Evolutionary conservation across 768 basidiomycete genomes (phyloP).

Genomic region (Lactarius quietus): DNA sequence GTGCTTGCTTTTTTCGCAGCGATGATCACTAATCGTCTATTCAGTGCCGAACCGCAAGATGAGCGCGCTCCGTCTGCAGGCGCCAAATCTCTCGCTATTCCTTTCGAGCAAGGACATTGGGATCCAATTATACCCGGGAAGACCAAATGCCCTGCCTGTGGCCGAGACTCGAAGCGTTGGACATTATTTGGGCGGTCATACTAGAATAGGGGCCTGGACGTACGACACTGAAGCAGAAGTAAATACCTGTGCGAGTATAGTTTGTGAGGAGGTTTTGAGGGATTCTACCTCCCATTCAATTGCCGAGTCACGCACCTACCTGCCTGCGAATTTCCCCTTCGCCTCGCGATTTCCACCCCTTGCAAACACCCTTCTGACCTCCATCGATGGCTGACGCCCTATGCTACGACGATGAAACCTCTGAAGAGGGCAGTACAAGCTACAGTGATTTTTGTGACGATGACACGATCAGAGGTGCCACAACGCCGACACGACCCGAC

Average conservation of each 20-base stretch:
- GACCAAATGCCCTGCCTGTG: slow-evolving; percentile 90
- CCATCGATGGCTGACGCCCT: slow-evolving; percentile 1
- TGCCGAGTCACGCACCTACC: neutral
- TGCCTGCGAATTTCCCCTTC: neutral
- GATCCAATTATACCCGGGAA: slow-evolving; percentile 73
- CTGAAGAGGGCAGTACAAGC: slow-evolving; percentile 7
- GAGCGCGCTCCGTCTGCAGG: slow-evolving; percentile 96
- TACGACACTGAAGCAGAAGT: slow-evolving; percentile 5
- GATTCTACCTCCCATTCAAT: neutral
- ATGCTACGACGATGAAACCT: neutral
- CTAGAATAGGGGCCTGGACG: slow-evolving; percentile 34
- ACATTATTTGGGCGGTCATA: slow-evolving; percentile 94
- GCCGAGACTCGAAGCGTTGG: slow-evolving; percentile 88
- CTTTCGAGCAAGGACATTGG: slow-evolving; percentile 88
- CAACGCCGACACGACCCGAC: too few relatives aligned
- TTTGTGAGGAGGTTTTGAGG: neutral
- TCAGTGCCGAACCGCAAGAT: slow-evolving; percentile 81
- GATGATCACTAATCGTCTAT: slow-evolving; percentile 2
- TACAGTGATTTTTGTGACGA: slow-evolving; percentile 21
- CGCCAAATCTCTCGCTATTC: slow-evolving; percentile 95
- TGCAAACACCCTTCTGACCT: neutral
- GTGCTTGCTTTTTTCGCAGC: slow-evolving; percentile 26
- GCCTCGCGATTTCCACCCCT: neutral
- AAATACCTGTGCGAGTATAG: slow-evolving; percentile 5
- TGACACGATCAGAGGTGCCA: neutral